Conservation (phyloP, 2,329 filamentous ascomycete genomes). For the Clathrospora elynae region DNA sequence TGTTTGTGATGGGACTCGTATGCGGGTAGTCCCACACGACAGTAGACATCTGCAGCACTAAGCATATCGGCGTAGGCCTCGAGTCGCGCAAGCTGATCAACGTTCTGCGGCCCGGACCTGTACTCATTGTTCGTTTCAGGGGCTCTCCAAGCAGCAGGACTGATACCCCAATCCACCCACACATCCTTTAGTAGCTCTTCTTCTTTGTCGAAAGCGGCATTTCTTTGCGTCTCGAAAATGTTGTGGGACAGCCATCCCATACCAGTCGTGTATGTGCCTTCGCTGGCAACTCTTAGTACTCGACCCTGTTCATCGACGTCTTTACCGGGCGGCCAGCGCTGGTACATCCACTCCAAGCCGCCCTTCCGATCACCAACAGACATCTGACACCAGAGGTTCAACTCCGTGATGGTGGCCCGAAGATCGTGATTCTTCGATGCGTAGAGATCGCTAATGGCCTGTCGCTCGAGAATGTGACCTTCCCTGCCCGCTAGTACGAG, state of each 20-base stretch:
- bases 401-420: conserved; percentile 77
- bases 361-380: conserved; percentile 86
- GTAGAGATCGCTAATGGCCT: conserved; percentile 73
- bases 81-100: conserved; percentile 53
- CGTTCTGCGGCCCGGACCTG: neutral
- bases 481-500: conserved; percentile 84
- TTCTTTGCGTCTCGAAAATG: conserved; percentile 49
- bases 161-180: conserved; percentile 71
- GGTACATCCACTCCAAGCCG: conserved; percentile 87
- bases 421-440: conserved; percentile 72
- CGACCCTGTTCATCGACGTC: conserved; percentile 71
- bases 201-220: conserved; percentile 55
- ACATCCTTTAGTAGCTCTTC: conserved; percentile 68
- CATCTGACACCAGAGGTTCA: conserved; percentile 98
- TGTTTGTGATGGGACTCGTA: conserved; percentile 45
- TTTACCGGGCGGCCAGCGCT: conserved; percentile 73
- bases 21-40: conserved; percentile 55
- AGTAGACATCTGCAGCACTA: conserved; percentile 69
- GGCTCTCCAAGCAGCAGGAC: conserved; percentile 61
- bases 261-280: conserved; percentile 74
- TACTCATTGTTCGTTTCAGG: neutral
- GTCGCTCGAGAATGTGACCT: conserved; percentile 75
- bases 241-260: conserved; percentile 80
- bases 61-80: conserved; percentile 63
- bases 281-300: conserved; percentile 76